Base-by-base conservation (phyloP, 2,329 filamentous ascomycete species). In the Stachybotrys echinatus region DNA sequence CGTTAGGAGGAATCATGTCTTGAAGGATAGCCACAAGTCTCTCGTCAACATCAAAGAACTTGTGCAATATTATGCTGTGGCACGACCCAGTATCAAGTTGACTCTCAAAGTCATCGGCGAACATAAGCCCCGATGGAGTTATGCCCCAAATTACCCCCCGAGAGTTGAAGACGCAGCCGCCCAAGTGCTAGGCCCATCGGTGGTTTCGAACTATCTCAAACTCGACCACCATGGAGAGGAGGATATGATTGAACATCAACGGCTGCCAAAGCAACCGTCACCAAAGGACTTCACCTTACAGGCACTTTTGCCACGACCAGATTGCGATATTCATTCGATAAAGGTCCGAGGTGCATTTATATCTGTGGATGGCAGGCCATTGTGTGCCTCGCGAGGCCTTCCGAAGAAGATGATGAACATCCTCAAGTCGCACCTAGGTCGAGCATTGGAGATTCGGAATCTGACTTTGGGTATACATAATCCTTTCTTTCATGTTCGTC, bases 331-430 rank as follows among this genome's bases (percentile, higher is more conserved):
- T 3, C 59, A 65, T 2, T 73, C 66, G n/a, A 55, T 80, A 31
- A 69, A 71, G 43, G 55, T 58, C 6, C 10, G 27, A 34, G 27
- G 27, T 14, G 10, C 27, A 66, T 90, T 84, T 61, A 67, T 91
- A 27, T 88, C 85, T 0, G 73, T 92, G 20, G 86, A 92, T 61
- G 74, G 74, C 14, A 76, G 88, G 18, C 87, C 87, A 4, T 69
- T 92, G 14, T 77, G 79, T 3, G 61, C 74, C 6, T 62, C 64
- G 3, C 71, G 74, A 49, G 83, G 83, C 2, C 78, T 75, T 0
- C 74, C 79, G 43, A 88, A 84, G 63, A 82, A 81, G 57, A 66
- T 91, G 3, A 52, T 75, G 1, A 65, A 66, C 0, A 66, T 76
- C 1, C 83, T 84, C 60, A 80, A 76, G 52, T 70, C 72, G 1